Base-by-base conservation (phyloP, 1,284 basidiomycete species). In the Sphaerobolus stellatus region DNA sequence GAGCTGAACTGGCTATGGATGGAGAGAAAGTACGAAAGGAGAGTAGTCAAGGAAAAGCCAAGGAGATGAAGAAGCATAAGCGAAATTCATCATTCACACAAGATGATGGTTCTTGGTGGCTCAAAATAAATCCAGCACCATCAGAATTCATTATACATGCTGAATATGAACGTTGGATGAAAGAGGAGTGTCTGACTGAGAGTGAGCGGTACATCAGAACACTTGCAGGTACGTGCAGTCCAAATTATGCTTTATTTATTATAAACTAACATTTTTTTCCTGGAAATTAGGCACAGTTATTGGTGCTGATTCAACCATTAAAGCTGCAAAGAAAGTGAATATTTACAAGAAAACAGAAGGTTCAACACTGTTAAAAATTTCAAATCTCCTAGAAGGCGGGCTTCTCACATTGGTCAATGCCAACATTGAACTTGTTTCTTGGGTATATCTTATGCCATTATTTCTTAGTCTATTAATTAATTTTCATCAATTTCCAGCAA, bases 291-390 rank as follows among this genome's bases (percentile, higher is more conserved):
- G 45, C 28, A 18, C 9, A 9, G 28, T 13, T 27, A 16, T 47
- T 13, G 45, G 48, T 27, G 6, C 18, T 7, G 25, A 30, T 49
- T 5, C 30, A 33, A 49, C 29, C 5, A n/a, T 49, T 11, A 49
- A 49, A 33, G 14, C 34, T 13, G 48, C 48, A 5, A 49, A 34
- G n/a, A 49, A 49, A 49, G 48, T 30, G 13, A 49, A 49, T 22
- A 49, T 49, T 25, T 49, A 49, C 29, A n/a, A n/a, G n/a, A n/a
- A n/a, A n/a, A n/a, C n/a, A n/a, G n/a, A n/a, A n/a, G n/a, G n/a
- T n/a, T n/a, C n/a, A n/a, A n/a, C n/a, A n/a, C n/a, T n/a, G n/a
- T n/a, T n/a, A n/a, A n/a, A n/a, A n/a, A n/a, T 49, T 11, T 30
- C 34, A 7, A 49, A 49, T 34, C 22, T 33, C 22, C 34, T 49